Conservation (phyloP, 148 eudicot genomes). For the Dysphania ambrosioides region DNA sequence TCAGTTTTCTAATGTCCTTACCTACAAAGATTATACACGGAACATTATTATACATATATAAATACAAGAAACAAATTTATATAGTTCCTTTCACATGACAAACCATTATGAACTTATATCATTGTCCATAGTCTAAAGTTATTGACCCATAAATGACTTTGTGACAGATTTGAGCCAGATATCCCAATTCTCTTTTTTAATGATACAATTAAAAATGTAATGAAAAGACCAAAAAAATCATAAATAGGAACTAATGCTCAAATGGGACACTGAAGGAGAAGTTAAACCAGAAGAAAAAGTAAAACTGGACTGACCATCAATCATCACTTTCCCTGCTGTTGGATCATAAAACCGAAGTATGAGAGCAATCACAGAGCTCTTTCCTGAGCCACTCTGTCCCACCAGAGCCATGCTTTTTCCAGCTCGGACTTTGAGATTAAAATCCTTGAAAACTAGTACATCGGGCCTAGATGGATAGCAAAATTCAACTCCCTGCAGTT, state of each 20-base stretch:
- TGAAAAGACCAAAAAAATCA: too few species aligned
- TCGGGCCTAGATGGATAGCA: constrained; percentile 92
- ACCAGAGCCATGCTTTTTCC: constrained; percentile 92
- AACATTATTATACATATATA: neutral
- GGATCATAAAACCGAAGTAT: constrained; percentile 94
- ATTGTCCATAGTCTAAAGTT: too few species aligned
- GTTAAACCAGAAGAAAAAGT: neutral
- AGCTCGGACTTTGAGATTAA: constrained; percentile 55
- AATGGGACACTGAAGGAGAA: neutral
- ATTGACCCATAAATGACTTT: too few species aligned
- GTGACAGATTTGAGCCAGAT: too few species aligned
- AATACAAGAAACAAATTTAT: neutral
- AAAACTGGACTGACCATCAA: constrained; percentile 62
- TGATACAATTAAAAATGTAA: too few species aligned
- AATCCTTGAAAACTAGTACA: constrained; percentile 59
- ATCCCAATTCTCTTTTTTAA: too few species aligned
- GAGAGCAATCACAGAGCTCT: constrained; percentile 83
- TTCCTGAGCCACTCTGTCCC: constrained; percentile 96
- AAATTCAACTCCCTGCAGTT: constrained; percentile 69
- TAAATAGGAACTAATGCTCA: too few species aligned
- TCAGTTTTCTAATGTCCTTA: constrained; percentile 70
- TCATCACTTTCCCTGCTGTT: constrained; percentile 64
- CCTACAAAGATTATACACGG: constrained; percentile 41
- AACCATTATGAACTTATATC: neutral
- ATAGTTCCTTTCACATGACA: neutral